These are phyloP conservation scores for Salix udensis DNA, from an alignment of 345 rosid species.

Conservation along the genomic window DNA sequence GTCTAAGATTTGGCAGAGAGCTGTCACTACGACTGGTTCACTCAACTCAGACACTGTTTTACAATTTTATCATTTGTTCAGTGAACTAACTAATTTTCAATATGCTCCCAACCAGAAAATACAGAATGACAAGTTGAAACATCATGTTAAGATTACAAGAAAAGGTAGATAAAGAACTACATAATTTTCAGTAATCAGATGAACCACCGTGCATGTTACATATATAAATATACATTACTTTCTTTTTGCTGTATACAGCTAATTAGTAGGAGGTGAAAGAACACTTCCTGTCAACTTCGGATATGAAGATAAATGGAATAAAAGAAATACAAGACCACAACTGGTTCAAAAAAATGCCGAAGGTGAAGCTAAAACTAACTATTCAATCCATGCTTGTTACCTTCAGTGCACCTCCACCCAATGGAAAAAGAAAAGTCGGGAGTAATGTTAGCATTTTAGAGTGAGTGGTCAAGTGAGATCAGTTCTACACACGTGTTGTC, in stretches of 20 bases:
- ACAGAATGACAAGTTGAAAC: background rate
- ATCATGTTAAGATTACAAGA: slow-evolving; percentile 15
- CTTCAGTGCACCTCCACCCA: slow-evolving; percentile 36
- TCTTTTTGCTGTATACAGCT: slow-evolving; percentile 35
- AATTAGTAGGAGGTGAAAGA: slow-evolving; percentile 23
- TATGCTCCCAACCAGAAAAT: background rate
- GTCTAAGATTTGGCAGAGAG: background rate
- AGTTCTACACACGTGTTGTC: slow-evolving; percentile 65
- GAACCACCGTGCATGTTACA: slow-evolving; percentile 17
- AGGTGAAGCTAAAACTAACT: slow-evolving; percentile 33
- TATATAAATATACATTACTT: slow-evolving; percentile 37
- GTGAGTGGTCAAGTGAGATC: slow-evolving; percentile 64
- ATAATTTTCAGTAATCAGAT: slow-evolving; percentile 15
- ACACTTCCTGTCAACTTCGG: slow-evolving; percentile 19
- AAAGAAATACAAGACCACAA: slow-evolving; percentile 18
- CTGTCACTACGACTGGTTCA: background rate
- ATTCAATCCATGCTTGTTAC: slow-evolving; percentile 24
- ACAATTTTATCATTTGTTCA: background rate
- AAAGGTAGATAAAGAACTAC: background rate
- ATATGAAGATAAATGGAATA: slow-evolving; percentile 14
- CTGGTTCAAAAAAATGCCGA: slow-evolving; percentile 28
- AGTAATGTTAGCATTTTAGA: slow-evolving; percentile 54
- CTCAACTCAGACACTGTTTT: background rate
- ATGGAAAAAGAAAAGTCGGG: slow-evolving; percentile 34
- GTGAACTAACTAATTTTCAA: background rate